Conservation (phyloP, 306 rosid species). For the Amphicarpaea edgeworthii region DNA sequence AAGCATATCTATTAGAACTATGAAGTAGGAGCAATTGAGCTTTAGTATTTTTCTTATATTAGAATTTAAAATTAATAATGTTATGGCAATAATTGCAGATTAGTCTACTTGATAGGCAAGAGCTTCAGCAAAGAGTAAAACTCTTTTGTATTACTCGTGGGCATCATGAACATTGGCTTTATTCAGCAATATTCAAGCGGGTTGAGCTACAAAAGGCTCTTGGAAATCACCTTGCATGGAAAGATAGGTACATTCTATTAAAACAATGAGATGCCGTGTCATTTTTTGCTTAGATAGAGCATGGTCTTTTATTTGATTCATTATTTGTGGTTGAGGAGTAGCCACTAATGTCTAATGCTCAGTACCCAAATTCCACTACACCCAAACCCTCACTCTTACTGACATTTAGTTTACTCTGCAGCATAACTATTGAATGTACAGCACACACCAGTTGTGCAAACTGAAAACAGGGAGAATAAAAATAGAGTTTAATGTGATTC, state of each 20-base stretch:
- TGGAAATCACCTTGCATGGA: slow-evolving; percentile 96
- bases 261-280: slow-evolving; percentile 17
- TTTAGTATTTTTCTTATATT: slow-evolving; percentile 3
- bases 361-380: neutral
- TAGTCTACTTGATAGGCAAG: slow-evolving; percentile 92
- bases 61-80: slow-evolving; percentile 42
- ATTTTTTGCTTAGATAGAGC: slow-evolving; percentile 31
- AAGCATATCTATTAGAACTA: slow-evolving; percentile 29
- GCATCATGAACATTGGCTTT: slow-evolving; percentile 88
- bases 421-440: neutral
- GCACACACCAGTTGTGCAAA: neutral
- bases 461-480: slow-evolving; percentile 4
- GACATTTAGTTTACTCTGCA: neutral
- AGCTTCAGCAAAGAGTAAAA: slow-evolving; percentile 88
- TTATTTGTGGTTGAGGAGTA: neutral
- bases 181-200: slow-evolving; percentile 70
- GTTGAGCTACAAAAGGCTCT: slow-evolving; percentile 89
- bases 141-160: slow-evolving; percentile 68
- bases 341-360: neutral
- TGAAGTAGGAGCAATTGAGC: neutral
- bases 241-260: slow-evolving; percentile 74
- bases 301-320: slow-evolving; percentile 10
- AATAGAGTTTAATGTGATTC: slow-evolving; percentile 11
- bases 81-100: slow-evolving; percentile 61
- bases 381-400: neutral